Percentiles rank a stretch among this genome's conserved stretches.
These are phyloP conservation scores for Aspergillus olivimuriae DNA, from an alignment of 495 filamentous ascomycete genomes.

Conservation along the genomic window DNA sequence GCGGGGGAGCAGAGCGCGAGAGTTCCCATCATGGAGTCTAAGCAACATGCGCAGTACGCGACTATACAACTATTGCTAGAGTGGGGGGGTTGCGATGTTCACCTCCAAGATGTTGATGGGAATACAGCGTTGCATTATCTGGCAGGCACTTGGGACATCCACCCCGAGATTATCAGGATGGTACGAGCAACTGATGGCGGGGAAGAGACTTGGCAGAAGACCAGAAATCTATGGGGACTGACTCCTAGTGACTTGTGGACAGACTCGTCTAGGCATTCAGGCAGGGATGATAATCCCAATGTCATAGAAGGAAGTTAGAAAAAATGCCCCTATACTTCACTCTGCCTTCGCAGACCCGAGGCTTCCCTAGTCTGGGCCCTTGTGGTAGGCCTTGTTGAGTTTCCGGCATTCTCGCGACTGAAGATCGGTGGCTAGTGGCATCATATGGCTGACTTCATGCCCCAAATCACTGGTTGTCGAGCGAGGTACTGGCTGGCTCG, in stretches of 20 bases:
- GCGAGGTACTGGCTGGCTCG: too few relatives aligned
- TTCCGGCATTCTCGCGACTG: too few relatives aligned
- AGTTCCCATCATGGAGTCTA: neutral
- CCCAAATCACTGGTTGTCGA: too few relatives aligned
- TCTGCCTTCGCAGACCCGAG: too few relatives aligned
- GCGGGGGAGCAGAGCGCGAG: neutral
- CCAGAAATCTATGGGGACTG: neutral
- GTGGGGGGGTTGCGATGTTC: conserved; percentile 5
- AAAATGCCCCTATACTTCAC: too few relatives aligned
- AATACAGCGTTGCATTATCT: conserved; percentile 12
- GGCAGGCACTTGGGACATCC: conserved; percentile 7
- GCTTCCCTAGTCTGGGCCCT: too few relatives aligned
- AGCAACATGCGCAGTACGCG: conserved; percentile 4
- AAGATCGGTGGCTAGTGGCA: too few relatives aligned
- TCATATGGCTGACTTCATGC: too few relatives aligned
- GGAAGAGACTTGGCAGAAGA: conserved; percentile 1
- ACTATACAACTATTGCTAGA: conserved; percentile 7
- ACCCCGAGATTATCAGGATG: conserved; percentile 2
- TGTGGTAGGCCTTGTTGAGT: too few relatives aligned
- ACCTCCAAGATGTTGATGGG: conserved; percentile 9
- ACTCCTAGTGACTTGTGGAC: neutral
- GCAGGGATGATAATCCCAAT: neutral
- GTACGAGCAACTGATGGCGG: conserved; percentile 8
- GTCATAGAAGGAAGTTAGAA: neutral
- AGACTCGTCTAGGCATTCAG: neutral